Evolutionary conservation across 2,329 filamentous ascomycete genomes (phyloP).

Genomic region (Aspergillus puulaauensis): DNA sequence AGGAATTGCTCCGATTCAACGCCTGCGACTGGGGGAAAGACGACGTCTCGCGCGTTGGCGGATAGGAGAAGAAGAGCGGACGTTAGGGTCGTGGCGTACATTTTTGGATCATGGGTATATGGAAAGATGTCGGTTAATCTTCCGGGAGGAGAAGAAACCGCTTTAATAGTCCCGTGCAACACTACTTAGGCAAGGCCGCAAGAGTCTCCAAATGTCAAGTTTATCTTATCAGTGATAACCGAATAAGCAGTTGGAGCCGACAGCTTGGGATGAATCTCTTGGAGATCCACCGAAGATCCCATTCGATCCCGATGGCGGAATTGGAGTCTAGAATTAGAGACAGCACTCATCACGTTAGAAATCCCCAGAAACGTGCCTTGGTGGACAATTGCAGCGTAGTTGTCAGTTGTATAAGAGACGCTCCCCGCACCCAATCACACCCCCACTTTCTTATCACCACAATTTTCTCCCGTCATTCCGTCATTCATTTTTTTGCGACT

Average conservation of each 20-base stretch:
- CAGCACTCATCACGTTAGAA: neutral
- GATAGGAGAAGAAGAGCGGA: neutral
- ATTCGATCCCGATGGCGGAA: conserved; percentile 6
- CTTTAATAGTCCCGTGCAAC: too few species aligned
- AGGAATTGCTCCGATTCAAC: conserved; percentile 18
- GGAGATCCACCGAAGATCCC: neutral
- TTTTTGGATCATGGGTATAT: neutral
- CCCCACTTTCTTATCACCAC: conserved; percentile 4
- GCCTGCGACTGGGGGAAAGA: conserved; percentile 28
- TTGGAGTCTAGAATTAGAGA: neutral
- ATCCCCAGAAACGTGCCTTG: neutral
- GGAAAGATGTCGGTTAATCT: neutral
- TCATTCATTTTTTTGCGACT: neutral
- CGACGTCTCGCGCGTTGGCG: conserved; percentile 21
- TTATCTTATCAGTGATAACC: conserved; percentile 1
- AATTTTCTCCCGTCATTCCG: neutral
- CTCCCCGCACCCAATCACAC: conserved; percentile 1
- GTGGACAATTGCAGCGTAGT: neutral
- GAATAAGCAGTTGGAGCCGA: conserved; percentile 9
- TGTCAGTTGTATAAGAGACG: neutral
- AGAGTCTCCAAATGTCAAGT: neutral
- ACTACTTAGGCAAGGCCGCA: too few species aligned
- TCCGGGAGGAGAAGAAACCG: neutral
- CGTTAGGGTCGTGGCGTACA: neutral
- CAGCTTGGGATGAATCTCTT: conserved; percentile 31